Percentiles rank a stretch among this genome's conserved stretches.
Conservation (phyloP, 2,329 filamentous ascomycete species). For the Colletotrichum costaricense region DNA sequence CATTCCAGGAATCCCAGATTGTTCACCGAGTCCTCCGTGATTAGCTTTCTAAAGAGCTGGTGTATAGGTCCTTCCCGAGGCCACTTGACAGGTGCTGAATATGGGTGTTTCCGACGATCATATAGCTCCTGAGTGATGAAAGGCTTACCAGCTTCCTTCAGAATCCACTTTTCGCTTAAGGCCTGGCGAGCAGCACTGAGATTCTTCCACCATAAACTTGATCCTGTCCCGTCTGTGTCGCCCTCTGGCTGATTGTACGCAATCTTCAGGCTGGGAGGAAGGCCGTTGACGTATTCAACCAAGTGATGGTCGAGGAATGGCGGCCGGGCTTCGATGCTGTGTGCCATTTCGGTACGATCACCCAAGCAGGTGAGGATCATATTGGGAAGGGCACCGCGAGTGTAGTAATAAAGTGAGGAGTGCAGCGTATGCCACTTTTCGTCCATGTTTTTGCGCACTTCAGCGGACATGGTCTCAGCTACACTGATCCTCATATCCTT, state of each 20-base stretch:
- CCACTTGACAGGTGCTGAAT: conserved; percentile 57
- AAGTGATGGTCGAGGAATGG: conserved; percentile 49
- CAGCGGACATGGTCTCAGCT: conserved; percentile 12
- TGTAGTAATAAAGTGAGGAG: conserved; percentile 41
- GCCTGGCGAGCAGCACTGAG: conserved; percentile 32
- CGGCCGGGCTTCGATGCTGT: conserved; percentile 47
- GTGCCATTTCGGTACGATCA: conserved; percentile 50
- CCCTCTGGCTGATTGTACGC: conserved; percentile 4
- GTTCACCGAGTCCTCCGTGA: conserved; percentile 50
- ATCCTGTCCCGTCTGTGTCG: conserved; percentile 11
- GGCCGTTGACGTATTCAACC: conserved; percentile 41
- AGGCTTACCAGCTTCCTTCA: conserved; percentile 52
- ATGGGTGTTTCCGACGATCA: conserved; percentile 59
- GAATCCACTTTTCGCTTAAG: conserved; percentile 60
- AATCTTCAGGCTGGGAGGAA: conserved; percentile 27
- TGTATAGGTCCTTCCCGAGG: conserved; percentile 55
- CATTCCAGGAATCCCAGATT: conserved; percentile 54
- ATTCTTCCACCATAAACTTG: conserved; percentile 33
- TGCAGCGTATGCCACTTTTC: conserved; percentile 45
- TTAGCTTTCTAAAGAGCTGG: conserved; percentile 42
- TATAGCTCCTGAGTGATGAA: conserved; percentile 62
- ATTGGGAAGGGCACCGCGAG: conserved; percentile 39
- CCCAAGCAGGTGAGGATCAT: conserved; percentile 44
- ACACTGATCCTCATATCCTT: conserved; percentile 5
- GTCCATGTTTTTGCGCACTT: conserved; percentile 39